Percentiles rank a stretch among this genome's conserved stretches.
phyloP scores from a whole-genome alignment of 2,329 filamentous ascomycete species.

The Colletotrichum eleusines region DNA sequence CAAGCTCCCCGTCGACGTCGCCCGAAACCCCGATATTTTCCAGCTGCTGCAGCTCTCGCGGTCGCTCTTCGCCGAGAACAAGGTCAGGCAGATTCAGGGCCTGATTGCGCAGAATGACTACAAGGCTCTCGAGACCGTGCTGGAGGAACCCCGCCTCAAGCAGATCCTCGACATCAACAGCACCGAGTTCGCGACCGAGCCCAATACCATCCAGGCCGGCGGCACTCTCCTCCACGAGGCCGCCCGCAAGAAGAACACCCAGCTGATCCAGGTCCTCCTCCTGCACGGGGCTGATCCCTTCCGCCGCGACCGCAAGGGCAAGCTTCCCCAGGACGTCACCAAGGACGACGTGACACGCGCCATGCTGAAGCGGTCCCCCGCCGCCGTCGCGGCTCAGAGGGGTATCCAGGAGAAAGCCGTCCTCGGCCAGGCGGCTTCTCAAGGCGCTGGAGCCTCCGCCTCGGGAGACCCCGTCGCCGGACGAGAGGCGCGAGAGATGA shows the following conservation, averaged over 20 bases:
- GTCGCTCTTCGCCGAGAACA: conserved; percentile 89
- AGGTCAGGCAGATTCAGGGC: conserved; percentile 85
- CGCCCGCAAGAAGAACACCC: conserved; percentile 86
- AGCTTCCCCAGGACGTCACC: conserved; percentile 94
- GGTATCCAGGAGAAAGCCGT: conserved; percentile 98
- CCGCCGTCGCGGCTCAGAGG: conserved; percentile 91
- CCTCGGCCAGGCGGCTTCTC: conserved; percentile 77
- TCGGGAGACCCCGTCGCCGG: conserved; percentile 75
- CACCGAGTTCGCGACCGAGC: conserved; percentile 87
- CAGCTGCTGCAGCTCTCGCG: conserved; percentile 92
- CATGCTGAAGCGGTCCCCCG: conserved; percentile 93
- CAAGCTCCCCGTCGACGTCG: conserved; percentile 87
- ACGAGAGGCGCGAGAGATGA: conserved; percentile 95
- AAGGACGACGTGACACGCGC: conserved; percentile 91
- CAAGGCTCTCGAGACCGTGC: conserved; percentile 79
- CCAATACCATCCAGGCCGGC: conserved; percentile 81
- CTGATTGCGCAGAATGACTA: conserved; percentile 81
- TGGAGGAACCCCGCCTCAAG: conserved; percentile 88
- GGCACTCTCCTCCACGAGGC: conserved; percentile 95
- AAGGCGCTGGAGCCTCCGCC: conserved; percentile 64
- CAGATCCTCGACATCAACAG: conserved; percentile 93
- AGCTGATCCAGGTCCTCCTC: conserved; percentile 88
- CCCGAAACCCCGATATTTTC: conserved; percentile 93
- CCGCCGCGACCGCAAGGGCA: conserved; percentile 92
- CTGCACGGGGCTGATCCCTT: conserved; percentile 97